These are phyloP conservation scores for Pythium guiyangense DNA, from an alignment of 352 stramenopile species.

Conservation along the genomic window DNA sequence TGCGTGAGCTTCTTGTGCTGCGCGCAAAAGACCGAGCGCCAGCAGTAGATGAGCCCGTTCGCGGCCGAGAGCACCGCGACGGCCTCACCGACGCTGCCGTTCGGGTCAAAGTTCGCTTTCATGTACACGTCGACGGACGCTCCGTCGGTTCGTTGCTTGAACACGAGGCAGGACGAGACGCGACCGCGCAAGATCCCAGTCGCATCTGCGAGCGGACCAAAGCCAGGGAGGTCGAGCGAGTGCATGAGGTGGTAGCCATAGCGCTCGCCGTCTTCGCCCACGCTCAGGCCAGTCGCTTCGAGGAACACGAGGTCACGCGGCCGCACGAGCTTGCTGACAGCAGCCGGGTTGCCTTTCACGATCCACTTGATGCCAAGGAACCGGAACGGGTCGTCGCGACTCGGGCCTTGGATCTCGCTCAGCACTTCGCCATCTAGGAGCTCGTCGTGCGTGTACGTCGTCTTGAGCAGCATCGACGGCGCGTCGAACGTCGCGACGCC, in stretches of 20 bases:
- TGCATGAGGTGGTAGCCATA: conserved; percentile 41
- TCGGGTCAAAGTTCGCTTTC: conserved; percentile 32
- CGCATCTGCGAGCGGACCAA: conserved; percentile 24
- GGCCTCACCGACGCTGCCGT: conserved; percentile 22
- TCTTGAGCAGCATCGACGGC: conserved; percentile 1
- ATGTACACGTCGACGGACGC: conserved; percentile 43
- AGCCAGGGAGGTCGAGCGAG: conserved; percentile 31
- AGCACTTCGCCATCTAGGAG: conserved; percentile 6
- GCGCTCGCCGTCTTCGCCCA: conserved; percentile 17
- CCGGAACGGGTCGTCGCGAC: conserved; percentile 16
- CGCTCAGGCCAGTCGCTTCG: conserved; percentile 31
- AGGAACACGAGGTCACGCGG: conserved; percentile 30
- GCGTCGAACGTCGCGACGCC: conserved; percentile 18
- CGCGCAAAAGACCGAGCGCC: conserved; percentile 26
- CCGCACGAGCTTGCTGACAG: conserved; percentile 10
- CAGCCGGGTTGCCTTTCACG: conserved; percentile 8
- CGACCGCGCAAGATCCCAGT: conserved; percentile 37
- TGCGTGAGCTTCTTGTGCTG: conserved; percentile 28
- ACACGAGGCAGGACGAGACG: conserved; percentile 39
- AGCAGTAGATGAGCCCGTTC: conserved; percentile 16
- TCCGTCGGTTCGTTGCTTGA: conserved; percentile 21
- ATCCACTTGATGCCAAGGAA: conserved; percentile 24
- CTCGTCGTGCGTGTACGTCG: conserved; percentile 9
- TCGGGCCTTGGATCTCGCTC: conserved; percentile 7
- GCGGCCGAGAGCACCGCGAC: conserved; percentile 26